Conservation (phyloP, 2,329 filamentous ascomycete species). For the Daldinia sp. region DNA sequence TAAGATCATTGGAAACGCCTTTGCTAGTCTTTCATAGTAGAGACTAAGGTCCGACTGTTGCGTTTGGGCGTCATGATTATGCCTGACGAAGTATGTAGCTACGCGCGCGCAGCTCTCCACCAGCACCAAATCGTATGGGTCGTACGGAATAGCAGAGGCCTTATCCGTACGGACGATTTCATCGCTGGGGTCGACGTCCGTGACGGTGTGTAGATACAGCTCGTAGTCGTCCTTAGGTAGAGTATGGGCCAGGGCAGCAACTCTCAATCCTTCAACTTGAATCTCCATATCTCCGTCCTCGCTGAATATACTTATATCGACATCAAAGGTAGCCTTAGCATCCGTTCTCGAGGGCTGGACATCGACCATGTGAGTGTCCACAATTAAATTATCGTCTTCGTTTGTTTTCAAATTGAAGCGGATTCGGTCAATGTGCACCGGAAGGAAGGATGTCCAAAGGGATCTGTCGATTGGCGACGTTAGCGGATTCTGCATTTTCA, state of each 20-base stretch:
- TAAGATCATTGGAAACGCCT: constrained; percentile 10
- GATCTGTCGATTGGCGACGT: constrained; percentile 38
- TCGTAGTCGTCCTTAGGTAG: constrained; percentile 44
- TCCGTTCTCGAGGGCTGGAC: constrained; percentile 21
- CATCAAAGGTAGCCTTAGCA: constrained; percentile 45
- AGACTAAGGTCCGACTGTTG: background rate
- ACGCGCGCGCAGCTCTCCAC: constrained; percentile 50
- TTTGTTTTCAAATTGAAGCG: constrained; percentile 49
- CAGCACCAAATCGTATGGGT: constrained; percentile 37
- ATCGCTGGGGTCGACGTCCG: constrained; percentile 53
- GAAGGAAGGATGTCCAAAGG: constrained; percentile 55
- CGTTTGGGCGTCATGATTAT: background rate
- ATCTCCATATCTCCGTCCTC: constrained; percentile 39
- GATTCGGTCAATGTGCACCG: constrained; percentile 47
- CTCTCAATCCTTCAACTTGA: constrained; percentile 43
- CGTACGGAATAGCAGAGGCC: background rate
- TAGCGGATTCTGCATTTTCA: background rate
- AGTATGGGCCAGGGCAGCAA: constrained; percentile 42
- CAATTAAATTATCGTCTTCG: constrained; percentile 43
- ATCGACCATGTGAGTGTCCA: constrained; percentile 44
- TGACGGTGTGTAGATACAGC: constrained; percentile 45
- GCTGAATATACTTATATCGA: constrained; percentile 45
- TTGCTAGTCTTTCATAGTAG: constrained; percentile 8
- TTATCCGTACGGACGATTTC: constrained; percentile 44
- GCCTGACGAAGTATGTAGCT: constrained; percentile 45